These are phyloP conservation scores for Trichoderma aggressivum DNA, from an alignment of 2,329 filamentous ascomycete species.

Conservation along the genomic window DNA sequence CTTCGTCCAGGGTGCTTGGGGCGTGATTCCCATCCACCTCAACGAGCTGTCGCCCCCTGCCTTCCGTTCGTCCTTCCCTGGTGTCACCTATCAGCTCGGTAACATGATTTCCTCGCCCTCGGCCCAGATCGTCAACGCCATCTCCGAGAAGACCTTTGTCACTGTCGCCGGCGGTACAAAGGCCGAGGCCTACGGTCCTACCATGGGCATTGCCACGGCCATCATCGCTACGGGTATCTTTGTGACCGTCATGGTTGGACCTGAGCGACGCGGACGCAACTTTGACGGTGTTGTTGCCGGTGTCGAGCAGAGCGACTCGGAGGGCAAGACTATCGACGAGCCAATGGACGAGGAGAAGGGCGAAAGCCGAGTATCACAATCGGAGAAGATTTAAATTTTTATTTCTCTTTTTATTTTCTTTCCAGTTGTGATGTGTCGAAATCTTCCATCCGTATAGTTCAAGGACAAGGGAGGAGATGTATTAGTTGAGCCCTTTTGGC, in stretches of 20 bases:
- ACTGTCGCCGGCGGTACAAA: conserved; percentile 50
- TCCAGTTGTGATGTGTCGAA: neutral
- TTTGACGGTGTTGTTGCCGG: conserved; percentile 59
- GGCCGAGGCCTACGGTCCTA: conserved; percentile 69
- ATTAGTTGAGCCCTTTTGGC: neutral
- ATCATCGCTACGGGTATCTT: conserved; percentile 71
- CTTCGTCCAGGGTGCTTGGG: conserved; percentile 62
- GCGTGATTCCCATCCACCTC: conserved; percentile 68
- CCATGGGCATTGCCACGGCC: conserved; percentile 72
- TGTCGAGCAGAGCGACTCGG: conserved; percentile 25
- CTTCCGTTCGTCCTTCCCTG: conserved; percentile 68
- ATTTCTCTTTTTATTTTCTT: neutral
- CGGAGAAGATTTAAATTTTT: neutral
- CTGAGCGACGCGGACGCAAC: conserved; percentile 67
- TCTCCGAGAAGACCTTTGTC: conserved; percentile 62
- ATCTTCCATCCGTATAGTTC: neutral
- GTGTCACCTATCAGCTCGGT: conserved; percentile 66
- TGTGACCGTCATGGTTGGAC: conserved; percentile 65
- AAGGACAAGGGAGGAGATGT: neutral
- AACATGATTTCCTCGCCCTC: conserved; percentile 72
- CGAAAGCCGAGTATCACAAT: neutral
- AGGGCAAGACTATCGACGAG: conserved; percentile 26
- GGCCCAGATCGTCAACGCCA: conserved; percentile 73
- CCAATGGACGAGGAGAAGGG: conserved; percentile 31
- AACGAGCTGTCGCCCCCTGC: conserved; percentile 70